These are phyloP conservation scores for Hydnomerulius pinastri DNA, from an alignment of 768 basidiomycete species.

Conservation along the genomic window DNA sequence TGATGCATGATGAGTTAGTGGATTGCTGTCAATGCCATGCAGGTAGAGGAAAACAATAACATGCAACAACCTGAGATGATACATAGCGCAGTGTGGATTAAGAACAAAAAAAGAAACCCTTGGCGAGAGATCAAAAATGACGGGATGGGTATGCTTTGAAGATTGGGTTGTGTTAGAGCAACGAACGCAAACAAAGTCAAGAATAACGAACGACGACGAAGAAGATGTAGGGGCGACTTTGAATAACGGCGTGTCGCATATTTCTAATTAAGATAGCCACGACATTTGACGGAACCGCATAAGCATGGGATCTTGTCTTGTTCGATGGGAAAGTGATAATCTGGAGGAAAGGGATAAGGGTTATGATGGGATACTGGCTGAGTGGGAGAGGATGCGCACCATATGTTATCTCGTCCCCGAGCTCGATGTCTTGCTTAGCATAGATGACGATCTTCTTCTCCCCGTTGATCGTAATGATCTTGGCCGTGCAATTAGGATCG, in stretches of 20 bases:
- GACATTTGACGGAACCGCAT: conserved; percentile 87
- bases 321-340: conserved; percentile 99
- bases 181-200: not conserved
- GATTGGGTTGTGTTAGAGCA: not conserved
- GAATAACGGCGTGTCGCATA: conserved; percentile 3
- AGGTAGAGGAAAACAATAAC: conserved; percentile 6
- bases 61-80: conserved; percentile 31
- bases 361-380: not conserved
- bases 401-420: conserved; percentile 98
- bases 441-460: conserved; percentile 99
- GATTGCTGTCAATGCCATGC: conserved; percentile 17
- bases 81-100: conserved; percentile 32
- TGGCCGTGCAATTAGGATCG: conserved; percentile 90
- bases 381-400: conserved; percentile 50
- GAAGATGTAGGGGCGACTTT: conserved; percentile 8
- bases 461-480: conserved; percentile 87
- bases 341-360: conserved; percentile 38
- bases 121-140: conserved; percentile 13
- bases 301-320: conserved; percentile 96
- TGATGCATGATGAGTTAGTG: conserved; percentile 1
- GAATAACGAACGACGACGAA: not conserved
- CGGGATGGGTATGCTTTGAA: conserved; percentile 23
- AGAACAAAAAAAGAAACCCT: no score
- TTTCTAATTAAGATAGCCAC: conserved; percentile 92
- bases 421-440: conserved; percentile 93